These are phyloP conservation scores for Monosporascus sp. DNA, from an alignment of 2,329 filamentous ascomycete genomes.

Conservation along the genomic window DNA sequence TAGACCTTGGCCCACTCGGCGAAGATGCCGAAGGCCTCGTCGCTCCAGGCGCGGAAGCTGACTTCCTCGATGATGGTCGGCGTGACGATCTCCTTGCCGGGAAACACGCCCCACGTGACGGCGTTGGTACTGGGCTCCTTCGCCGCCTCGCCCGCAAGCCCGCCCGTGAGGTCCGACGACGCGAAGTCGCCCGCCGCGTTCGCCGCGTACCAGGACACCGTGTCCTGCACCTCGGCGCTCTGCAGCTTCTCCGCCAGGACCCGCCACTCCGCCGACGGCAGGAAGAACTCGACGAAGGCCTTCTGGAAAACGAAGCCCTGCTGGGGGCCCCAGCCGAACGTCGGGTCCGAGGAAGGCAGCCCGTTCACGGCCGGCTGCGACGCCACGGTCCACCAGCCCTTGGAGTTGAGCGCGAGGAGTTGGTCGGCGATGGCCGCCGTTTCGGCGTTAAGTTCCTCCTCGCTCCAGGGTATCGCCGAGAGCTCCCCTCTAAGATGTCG, in stretches of 20 bases:
- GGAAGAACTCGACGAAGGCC: conserved; percentile 95
- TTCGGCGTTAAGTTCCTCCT: conserved; percentile 80
- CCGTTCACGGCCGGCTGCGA: conserved; percentile 94
- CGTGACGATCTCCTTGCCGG: conserved; percentile 91
- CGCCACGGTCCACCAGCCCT: conserved; percentile 94
- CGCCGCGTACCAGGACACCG: conserved; percentile 82
- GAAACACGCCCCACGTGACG: conserved; percentile 95
- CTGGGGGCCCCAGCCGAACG: conserved; percentile 90
- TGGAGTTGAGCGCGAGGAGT: conserved; percentile 68
- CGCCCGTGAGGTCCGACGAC: conserved; percentile 54
- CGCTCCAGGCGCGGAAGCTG: conserved; percentile 87
- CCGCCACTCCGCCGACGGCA: conserved; percentile 68
- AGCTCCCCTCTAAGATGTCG: conserved; percentile 76
- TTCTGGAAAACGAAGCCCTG: conserved; percentile 98
- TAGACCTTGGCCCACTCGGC: conserved; percentile 90
- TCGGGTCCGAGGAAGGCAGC: conserved; percentile 65
- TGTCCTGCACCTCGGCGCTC: conserved; percentile 52
- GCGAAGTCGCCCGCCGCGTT: conserved; percentile 75
- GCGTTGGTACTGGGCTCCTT: conserved; percentile 68
- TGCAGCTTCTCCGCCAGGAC: conserved; percentile 59
- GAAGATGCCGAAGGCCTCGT: conserved; percentile 96
- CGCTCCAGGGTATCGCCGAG: conserved; percentile 84
- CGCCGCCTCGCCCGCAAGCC: conserved; percentile 24
- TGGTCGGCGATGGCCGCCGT: conserved; percentile 74
- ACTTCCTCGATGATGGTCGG: conserved; percentile 96